A percentile compares a stretch with the other conserved stretches of the same genome.
phyloP scores from a whole-genome alignment of 805 yeast genomes.

The Candida qinlingensis region DNA sequence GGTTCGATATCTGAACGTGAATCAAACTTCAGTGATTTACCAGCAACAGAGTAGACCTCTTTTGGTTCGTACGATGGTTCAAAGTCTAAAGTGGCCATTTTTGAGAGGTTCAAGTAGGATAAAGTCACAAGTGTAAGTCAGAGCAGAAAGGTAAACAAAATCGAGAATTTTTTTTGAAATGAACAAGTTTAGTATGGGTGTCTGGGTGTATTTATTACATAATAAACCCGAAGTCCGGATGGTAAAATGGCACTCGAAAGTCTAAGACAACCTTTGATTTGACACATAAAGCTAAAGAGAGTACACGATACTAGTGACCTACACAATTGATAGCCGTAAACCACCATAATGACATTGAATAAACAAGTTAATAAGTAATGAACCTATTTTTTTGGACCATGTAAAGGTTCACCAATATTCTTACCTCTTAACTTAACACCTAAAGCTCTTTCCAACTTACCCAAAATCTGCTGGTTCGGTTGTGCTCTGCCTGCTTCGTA shows the following conservation, averaged over 20 bases:
- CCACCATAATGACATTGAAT: not conserved
- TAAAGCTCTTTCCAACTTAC: constrained; percentile 86
- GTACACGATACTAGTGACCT: too few species aligned
- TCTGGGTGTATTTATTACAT: too few species aligned
- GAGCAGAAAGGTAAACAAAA: too few species aligned
- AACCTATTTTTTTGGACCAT: constrained; percentile 34
- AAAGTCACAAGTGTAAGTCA: too few species aligned
- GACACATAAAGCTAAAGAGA: too few species aligned
- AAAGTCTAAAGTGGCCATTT: constrained; percentile 38
- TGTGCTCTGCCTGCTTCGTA: constrained; percentile 96
- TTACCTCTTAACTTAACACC: constrained; percentile 96
- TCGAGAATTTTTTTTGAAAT: too few species aligned
- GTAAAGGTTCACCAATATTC: constrained; percentile 85
- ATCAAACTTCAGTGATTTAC: constrained; percentile 74
- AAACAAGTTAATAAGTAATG: not conserved
- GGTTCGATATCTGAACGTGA: constrained; percentile 66
- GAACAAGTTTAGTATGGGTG: too few species aligned
- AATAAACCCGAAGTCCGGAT: too few species aligned
- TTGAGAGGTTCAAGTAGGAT: too few species aligned
- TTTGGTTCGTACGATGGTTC: constrained; percentile 37
- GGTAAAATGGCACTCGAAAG: too few species aligned
- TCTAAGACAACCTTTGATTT: too few species aligned
- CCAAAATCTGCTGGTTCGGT: constrained; percentile 92
- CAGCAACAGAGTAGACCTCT: constrained; percentile 58
- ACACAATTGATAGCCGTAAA: too few species aligned